Evolutionary conservation across 495 filamentous ascomycete species (phyloP).

Genomic region (Annulohypoxylon moriforme): DNA sequence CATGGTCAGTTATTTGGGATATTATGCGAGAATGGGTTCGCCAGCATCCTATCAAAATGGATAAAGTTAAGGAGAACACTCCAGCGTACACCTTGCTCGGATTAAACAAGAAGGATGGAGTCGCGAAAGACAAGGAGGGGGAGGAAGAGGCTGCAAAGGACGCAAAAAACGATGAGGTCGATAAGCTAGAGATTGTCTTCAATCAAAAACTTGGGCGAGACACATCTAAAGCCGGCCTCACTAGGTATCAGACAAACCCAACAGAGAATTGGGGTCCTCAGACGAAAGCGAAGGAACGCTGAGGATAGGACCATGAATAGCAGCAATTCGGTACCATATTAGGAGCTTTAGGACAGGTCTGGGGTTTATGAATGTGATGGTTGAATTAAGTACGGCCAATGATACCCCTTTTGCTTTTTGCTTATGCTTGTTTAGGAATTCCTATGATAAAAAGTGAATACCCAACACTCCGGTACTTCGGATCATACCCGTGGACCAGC

Average conservation of each 20-base stretch:
- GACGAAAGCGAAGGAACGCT: conserved; percentile 72
- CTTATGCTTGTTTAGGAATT: neutral
- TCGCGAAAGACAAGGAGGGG: conserved; percentile 17
- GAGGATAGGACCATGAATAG: conserved; percentile 5
- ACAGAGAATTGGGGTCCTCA: conserved; percentile 93
- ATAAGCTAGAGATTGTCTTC: conserved; percentile 75
- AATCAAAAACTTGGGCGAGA: conserved; percentile 83
- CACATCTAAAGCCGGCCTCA: conserved; percentile 67
- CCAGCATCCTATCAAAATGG: conserved; percentile 78
- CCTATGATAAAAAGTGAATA: neutral
- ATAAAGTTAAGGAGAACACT: conserved; percentile 72
- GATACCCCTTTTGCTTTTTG: conserved; percentile 34
- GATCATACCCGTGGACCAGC: neutral
- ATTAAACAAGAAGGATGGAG: conserved; percentile 43
- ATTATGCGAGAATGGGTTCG: conserved; percentile 91
- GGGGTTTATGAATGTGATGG: conserved; percentile 19
- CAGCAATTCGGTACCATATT: neutral
- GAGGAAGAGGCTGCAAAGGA: conserved; percentile 38
- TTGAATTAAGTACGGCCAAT: conserved; percentile 26
- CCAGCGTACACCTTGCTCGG: conserved; percentile 72
- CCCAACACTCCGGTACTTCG: neutral
- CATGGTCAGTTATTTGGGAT: conserved; percentile 90
- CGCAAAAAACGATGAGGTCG: conserved; percentile 40
- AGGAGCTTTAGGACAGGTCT: conserved; percentile 14
- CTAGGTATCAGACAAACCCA: conserved; percentile 90